Conservation (phyloP, 2,329 filamentous ascomycete species). For the Tolypocladium ophioglossoides region DNA sequence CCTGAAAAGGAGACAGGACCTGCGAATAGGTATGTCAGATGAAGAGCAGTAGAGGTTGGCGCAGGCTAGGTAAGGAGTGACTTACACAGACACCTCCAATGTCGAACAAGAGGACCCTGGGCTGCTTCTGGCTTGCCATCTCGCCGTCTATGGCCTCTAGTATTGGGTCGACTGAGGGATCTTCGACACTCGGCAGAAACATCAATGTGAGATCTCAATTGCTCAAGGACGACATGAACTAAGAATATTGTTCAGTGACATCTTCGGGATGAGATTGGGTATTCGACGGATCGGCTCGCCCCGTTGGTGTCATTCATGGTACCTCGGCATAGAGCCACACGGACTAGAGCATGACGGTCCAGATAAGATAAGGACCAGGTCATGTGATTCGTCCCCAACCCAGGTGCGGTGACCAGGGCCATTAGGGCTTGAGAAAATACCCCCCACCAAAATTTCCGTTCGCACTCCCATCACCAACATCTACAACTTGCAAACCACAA, state of each 20-base stretch:
- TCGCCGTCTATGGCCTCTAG: conserved; percentile 17
- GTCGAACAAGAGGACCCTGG: conserved; percentile 80
- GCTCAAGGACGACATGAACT: not conserved
- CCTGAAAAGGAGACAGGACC: conserved; percentile 87
- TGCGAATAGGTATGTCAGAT: conserved; percentile 21
- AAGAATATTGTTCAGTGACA: not conserved
- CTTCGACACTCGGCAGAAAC: not conserved
- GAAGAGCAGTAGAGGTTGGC: not conserved
- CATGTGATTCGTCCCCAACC: conserved; percentile 32
- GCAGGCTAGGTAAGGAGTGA: conserved; percentile 14
- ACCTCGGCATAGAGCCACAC: conserved; percentile 8
- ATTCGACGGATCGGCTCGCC: not conserved
- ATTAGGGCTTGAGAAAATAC: conserved; percentile 31
- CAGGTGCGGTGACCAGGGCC: conserved; percentile 6
- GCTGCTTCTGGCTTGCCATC: conserved; percentile 37
- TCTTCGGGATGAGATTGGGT: not conserved
- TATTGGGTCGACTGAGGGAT: conserved; percentile 11
- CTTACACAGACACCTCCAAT: conserved; percentile 95
- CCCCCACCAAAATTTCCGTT: conserved; percentile 27
- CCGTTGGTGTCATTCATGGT: not conserved
- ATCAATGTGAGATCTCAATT: not conserved
- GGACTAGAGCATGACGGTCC: too few relatives aligned
- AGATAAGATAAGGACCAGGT: not conserved
- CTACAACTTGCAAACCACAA: conserved; percentile 24
- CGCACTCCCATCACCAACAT: conserved; percentile 18